These are phyloP conservation scores for Exserohilum rostratum DNA, from an alignment of 2,329 filamentous ascomycete genomes.

Conservation along the genomic window DNA sequence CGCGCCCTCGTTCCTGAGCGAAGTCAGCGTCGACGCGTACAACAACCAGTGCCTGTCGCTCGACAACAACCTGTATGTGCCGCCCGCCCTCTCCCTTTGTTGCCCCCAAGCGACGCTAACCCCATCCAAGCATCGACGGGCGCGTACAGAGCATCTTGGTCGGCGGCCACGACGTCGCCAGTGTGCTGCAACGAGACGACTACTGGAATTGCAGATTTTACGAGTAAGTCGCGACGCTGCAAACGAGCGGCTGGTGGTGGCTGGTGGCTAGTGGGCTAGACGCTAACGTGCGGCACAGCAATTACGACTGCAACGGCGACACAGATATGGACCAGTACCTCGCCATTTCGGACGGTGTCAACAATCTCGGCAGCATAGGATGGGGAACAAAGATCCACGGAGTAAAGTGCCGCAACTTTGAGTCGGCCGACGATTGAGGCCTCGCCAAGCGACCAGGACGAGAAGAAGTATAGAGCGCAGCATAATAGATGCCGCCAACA, in stretches of 20 bases:
- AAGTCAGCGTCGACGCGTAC: conserved; percentile 40
- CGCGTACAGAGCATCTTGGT: conserved; percentile 40
- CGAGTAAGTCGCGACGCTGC: conserved; percentile 30
- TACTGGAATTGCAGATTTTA: conserved; percentile 45
- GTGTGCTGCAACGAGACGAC: conserved; percentile 34
- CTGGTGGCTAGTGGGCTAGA: neutral
- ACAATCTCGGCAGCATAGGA: conserved; percentile 38
- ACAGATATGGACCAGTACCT: conserved; percentile 27
- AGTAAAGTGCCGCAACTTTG: conserved; percentile 33
- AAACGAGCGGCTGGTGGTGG: neutral
- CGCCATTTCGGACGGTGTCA: conserved; percentile 37
- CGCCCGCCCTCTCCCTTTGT: neutral
- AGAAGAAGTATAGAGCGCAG: neutral
- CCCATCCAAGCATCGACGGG: conserved; percentile 40
- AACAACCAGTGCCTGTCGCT: conserved; percentile 39
- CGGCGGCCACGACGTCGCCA: conserved; percentile 36
- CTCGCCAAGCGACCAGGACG: neutral
- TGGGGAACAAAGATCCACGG: conserved; percentile 40
- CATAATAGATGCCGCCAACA: neutral
- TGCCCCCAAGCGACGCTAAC: neutral
- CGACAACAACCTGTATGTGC: conserved; percentile 43
- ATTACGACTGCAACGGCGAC: conserved; percentile 38
- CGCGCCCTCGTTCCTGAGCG: conserved; percentile 38
- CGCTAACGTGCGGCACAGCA: conserved; percentile 23
- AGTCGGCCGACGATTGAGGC: conserved; percentile 11